phyloP scores from a whole-genome alignment of 2,329 filamentous ascomycete genomes.

The Aspergillus texensis region DNA sequence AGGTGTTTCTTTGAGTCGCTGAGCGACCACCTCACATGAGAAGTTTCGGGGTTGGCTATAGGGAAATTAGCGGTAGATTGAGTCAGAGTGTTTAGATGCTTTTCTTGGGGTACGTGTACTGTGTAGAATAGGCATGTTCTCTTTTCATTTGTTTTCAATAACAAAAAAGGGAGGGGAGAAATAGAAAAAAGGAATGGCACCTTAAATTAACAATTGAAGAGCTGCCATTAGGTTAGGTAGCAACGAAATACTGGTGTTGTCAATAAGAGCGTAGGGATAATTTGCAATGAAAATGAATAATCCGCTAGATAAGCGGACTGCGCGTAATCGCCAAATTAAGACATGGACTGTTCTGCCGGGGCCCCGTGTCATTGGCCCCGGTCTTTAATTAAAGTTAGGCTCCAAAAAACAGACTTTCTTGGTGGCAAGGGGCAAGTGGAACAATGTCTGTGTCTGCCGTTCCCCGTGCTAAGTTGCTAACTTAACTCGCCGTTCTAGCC shows the following conservation, averaged over 20 bases:
- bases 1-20: background rate
- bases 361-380: background rate
- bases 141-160: background rate
- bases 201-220: background rate
- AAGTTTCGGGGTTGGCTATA: no score
- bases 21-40: no score
- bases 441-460: background rate
- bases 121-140: background rate
- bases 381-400: constrained; percentile 1
- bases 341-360: background rate
- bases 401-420: background rate
- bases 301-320: constrained; percentile 1
- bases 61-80: background rate
- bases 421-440: background rate
- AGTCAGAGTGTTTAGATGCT: background rate
- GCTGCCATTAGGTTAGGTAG: background rate
- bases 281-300: background rate
- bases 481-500: background rate
- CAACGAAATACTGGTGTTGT: background rate
- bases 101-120: background rate
- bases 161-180: background rate
- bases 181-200: background rate
- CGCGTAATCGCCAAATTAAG: background rate
- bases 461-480: background rate
- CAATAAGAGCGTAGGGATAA: background rate